Base-by-base conservation (phyloP, 2,329 filamentous ascomycete genomes). In the Triangularia setosa region DNA sequence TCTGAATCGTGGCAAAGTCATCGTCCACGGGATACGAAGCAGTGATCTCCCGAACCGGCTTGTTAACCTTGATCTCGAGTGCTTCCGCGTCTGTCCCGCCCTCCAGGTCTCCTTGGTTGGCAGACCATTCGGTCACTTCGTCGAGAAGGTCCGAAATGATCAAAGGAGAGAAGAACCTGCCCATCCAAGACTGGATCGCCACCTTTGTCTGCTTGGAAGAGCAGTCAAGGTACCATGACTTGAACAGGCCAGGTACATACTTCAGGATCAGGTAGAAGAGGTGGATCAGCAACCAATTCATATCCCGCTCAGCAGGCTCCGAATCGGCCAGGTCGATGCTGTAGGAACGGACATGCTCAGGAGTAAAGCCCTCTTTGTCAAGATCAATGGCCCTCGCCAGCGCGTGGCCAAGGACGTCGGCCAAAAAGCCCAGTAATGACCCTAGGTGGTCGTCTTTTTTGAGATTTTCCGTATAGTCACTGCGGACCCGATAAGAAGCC, bases 1-100 rank as follows among this genome's bases (percentile, higher is more conserved):
- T 89, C n/a, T 87, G 83, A 67, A 98, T 95, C 11, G 89, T 84
- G 64, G 95, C 92, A 16, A 55, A 28, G 70, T 91, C 87, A 65
- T 98, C 94, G 74, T 99, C 95, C 11, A 99, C 87, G 60, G 91
- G 87, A 74, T 97, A 97, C 3, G 88, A 88, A 0, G 92, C 93
- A 12, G 88, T 89, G 35, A 98, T 86, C 75, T 98, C 94, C 58
- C 85, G 84, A 0, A 87, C 87, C 11, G 85, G 81, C 33, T 84
- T 83, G 63, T 88, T 91, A 9, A 96, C 85, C 74, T 90, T 93
- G 63, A 98, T 82, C 0, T 79, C 72, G 8, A 89, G 77, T 66
- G 85, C 81, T 63, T 85, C 82, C 68, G 87, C 84, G 30, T 86
- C 84, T 4, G 78, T 73, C 12, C 72, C 76, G 2, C 75, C 75